phyloP scores from a whole-genome alignment of 1,284 basidiomycete genomes.

The Meira miltonrushii region DNA sequence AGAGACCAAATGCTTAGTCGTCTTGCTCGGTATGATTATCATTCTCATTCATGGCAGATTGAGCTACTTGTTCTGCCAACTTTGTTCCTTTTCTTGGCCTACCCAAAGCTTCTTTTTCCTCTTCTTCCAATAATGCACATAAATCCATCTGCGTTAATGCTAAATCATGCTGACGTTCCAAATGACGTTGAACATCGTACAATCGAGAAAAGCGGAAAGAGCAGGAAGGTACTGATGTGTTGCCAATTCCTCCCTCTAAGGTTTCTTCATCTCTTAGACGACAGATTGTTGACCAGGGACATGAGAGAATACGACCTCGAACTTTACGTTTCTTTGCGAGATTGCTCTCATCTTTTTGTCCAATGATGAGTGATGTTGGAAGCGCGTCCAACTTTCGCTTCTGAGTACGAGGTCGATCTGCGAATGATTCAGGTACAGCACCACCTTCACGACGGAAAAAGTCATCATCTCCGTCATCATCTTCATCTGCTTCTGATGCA shows the following conservation, averaged over 20 bases:
- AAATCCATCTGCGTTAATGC: background rate
- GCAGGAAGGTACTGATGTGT: background rate
- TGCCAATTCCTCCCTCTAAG: background rate
- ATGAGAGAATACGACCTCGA: background rate
- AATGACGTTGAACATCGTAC: conserved; percentile 9
- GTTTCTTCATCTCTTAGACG: background rate
- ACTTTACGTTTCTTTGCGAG: background rate
- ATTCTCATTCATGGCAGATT: background rate
- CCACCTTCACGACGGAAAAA: conserved; percentile 8
- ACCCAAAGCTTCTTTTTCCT: conserved; percentile 1
- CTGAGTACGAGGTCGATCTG: background rate
- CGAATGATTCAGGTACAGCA: conserved; percentile 5
- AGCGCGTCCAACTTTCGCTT: background rate
- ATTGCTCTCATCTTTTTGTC: background rate
- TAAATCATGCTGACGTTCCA: background rate
- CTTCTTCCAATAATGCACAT: background rate
- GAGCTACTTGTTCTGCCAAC: background rate
- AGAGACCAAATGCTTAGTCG: background rate
- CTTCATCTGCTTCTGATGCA: background rate
- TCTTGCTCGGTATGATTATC: background rate
- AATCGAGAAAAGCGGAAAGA: conserved; percentile 6
- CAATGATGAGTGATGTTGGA: background rate
- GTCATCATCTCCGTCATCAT: conserved; percentile 4
- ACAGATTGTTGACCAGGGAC: conserved; percentile 3
- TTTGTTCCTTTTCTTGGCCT: background rate